Conservation (phyloP, 2,329 filamentous ascomycete species). For the Fusarium buharicum region DNA sequence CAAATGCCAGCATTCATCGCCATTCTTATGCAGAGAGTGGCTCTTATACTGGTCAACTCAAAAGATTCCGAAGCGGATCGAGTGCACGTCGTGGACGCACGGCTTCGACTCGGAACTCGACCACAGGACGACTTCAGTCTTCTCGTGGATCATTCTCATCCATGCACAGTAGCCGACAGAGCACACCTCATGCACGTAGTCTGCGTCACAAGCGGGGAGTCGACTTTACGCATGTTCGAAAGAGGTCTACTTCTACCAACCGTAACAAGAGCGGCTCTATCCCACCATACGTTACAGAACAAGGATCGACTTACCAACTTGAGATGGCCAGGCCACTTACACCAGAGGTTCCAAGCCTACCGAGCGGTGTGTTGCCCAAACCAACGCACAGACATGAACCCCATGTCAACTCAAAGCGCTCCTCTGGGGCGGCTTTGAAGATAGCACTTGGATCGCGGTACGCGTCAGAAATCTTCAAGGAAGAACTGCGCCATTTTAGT, state of each 20-base stretch:
- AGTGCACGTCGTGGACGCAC: conserved; percentile 47
- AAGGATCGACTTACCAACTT: conserved; percentile 35
- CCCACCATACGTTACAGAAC: conserved; percentile 33
- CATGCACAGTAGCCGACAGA: conserved; percentile 59
- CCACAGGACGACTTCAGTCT: conserved; percentile 47
- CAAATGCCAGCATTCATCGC: conserved; percentile 76
- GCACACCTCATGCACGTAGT: conserved; percentile 54
- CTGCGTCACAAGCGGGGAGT: conserved; percentile 64
- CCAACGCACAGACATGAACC: conserved; percentile 27
- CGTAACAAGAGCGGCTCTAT: conserved; percentile 35
- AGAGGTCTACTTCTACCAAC: conserved; percentile 49
- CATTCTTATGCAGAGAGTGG: conserved; percentile 50
- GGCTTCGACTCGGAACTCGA: conserved; percentile 46
- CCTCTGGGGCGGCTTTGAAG: conserved; percentile 15
- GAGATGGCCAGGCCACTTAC: conserved; percentile 44
- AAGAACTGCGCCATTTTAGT: conserved; percentile 86
- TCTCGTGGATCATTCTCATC: conserved; percentile 61
- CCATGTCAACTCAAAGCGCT: conserved; percentile 15
- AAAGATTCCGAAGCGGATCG: conserved; percentile 52
- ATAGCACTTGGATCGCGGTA: conserved; percentile 35
- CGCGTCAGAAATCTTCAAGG: conserved; percentile 62
- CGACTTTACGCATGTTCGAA: conserved; percentile 64
- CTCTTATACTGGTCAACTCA: conserved; percentile 44
- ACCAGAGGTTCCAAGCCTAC: conserved; percentile 45
- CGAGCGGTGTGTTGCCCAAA: conserved; percentile 43